phyloP scores from a whole-genome alignment of 2,329 filamentous ascomycete species.

The Fusarium continuum region DNA sequence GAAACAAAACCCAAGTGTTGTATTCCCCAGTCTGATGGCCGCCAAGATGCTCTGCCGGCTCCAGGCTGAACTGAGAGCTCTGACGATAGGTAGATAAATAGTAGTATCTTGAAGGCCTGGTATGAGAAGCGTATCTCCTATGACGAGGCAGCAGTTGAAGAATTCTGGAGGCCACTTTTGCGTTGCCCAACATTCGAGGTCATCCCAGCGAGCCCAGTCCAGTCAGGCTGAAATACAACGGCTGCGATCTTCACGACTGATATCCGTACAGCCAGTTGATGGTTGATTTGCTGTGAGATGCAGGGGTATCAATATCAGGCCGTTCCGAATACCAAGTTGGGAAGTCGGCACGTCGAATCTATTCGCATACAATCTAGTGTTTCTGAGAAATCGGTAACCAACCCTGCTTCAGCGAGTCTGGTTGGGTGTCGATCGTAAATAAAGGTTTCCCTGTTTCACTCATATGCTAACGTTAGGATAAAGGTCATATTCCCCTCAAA shows the following conservation, averaged over 20 bases:
- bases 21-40: conserved; percentile 1
- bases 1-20: conserved; percentile 6
- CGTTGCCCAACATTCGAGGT: conserved; percentile 11
- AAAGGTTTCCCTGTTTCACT: not conserved
- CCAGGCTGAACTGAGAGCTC: conserved; percentile 19
- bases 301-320: conserved; percentile 1
- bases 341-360: not conserved
- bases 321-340: not conserved
- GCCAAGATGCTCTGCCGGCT: conserved; percentile 4
- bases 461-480: not conserved
- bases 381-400: not conserved
- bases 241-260: conserved; percentile 2
- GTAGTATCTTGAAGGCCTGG: conserved; percentile 8
- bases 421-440: not conserved
- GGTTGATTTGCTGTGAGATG: not conserved
- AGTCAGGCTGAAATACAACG: conserved; percentile 1
- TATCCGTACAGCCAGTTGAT: too few species aligned
- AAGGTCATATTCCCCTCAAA: not conserved
- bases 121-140: conserved; percentile 7
- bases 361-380: not conserved
- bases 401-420: not conserved
- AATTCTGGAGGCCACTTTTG: not conserved
- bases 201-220: not conserved
- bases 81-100: not conserved
- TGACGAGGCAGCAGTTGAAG: conserved; percentile 6